phyloP scores from a whole-genome alignment of 108 stramenopile genomes.

The Cafeteria roenbergensis region DNA sequence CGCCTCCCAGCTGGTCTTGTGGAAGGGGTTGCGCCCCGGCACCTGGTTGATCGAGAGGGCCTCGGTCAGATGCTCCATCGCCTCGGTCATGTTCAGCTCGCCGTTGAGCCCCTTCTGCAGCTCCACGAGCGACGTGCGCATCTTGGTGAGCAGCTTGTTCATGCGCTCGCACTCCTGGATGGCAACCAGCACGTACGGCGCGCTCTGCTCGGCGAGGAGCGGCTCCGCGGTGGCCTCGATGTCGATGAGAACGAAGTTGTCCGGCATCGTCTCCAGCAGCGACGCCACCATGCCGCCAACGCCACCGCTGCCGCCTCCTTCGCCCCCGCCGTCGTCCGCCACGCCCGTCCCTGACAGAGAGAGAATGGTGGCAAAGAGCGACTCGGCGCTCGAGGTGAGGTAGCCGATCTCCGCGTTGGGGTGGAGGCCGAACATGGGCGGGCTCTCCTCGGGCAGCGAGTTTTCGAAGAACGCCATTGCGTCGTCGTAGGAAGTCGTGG shows the following conservation, averaged over 20 bases:
- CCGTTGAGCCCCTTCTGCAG: conserved; percentile 67
- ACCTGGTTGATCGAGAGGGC: conserved; percentile 53
- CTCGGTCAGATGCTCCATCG: conserved; percentile 51
- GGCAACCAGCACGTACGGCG: conserved; percentile 59
- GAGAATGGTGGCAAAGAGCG: conserved; percentile 48
- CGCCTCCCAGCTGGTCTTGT: conserved; percentile 22
- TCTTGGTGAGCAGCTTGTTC: conserved; percentile 54
- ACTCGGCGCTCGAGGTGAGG: conserved; percentile 37
- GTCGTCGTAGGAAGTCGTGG: conserved; percentile 41
- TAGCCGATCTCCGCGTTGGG: conserved; percentile 66
- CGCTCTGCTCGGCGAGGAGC: conserved; percentile 37
- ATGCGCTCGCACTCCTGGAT: conserved; percentile 61
- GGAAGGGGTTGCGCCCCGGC: conserved; percentile 54
- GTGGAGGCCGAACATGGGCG: conserved; percentile 59
- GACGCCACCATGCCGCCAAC: conserved; percentile 26
- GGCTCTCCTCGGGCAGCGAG: conserved; percentile 51
- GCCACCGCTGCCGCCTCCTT: conserved; percentile 28
- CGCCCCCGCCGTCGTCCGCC: conserved; percentile 30
- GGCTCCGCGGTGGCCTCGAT: conserved; percentile 46
- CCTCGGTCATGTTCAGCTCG: conserved; percentile 56
- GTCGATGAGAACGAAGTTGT: conserved; percentile 50
- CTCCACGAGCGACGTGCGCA: conserved; percentile 49
- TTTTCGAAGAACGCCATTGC: conserved; percentile 44
- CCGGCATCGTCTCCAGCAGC: conserved; percentile 47
- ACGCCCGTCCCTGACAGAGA: conserved; percentile 11